These are phyloP conservation scores for Medakamo hakoo DNA, from an alignment of 139 green algal genomes.

Conservation along the genomic window DNA sequence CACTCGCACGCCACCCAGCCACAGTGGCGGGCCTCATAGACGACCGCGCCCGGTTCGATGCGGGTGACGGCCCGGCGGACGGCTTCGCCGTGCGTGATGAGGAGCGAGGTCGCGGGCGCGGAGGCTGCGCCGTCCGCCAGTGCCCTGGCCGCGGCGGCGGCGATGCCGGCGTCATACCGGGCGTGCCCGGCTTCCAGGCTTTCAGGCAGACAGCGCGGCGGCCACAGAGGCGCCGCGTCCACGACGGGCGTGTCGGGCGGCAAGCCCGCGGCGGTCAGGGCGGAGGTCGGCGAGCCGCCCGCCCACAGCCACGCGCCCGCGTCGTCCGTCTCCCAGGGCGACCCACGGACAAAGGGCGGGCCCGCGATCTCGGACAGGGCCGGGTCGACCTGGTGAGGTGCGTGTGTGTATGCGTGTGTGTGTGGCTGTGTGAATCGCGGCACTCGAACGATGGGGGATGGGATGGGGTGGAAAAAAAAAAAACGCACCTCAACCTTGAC, in stretches of 20 bases:
- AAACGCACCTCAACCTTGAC: too few species aligned
- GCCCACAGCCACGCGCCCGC: not conserved
- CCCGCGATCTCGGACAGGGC: not conserved
- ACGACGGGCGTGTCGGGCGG: not conserved
- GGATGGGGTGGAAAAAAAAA: too few species aligned
- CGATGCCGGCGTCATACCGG: too few species aligned
- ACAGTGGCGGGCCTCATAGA: constrained; percentile 10
- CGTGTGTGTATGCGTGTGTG: too few species aligned
- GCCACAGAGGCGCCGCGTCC: not conserved
- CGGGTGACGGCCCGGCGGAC: not conserved
- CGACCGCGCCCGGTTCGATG: constrained; percentile 2
- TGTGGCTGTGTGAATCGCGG: too few species aligned
- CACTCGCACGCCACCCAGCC: constrained; percentile 4
- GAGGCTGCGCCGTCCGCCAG: too few species aligned
- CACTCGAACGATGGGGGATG: too few species aligned
- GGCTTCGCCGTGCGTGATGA: not conserved
- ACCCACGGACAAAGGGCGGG: not conserved
- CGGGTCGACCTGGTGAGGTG: not conserved
- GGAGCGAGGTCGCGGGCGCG: not conserved
- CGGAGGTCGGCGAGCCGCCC: too few species aligned
- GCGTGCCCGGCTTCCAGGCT: too few species aligned
- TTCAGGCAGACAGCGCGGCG: too few species aligned
- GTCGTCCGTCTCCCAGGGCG: not conserved
- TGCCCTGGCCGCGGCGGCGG: too few species aligned
- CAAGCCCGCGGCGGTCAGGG: not conserved